Evolutionary conservation across 257 asterid genomes (phyloP), one percentile per base, ranked within the genome.

Genomic region (Przewalskia tangutica): DNA sequence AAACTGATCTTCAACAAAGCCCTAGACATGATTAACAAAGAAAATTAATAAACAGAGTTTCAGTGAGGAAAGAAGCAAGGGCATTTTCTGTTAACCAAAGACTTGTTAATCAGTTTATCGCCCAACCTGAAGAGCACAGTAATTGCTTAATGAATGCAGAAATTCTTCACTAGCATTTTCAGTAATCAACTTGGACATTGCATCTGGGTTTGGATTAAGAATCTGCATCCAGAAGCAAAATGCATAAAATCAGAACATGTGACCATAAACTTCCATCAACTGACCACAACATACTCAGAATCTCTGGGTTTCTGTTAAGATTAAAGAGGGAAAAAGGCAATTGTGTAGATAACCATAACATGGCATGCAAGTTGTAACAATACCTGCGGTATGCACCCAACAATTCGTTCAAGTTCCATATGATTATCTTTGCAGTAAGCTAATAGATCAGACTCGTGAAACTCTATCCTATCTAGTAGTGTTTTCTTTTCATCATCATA

Each of bases 351-450:
- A 50, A 75, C 62, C 46, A 14, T 75, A 75, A 75, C 58, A 50
- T 27, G 23, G 16, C 27, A 53, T 55, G 36, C 50, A 48, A 42
- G 83, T 63, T 81, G 84, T 56, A 82, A 76, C 66, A 83, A 54
- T 91, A 96, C 99, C 99, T 94, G 99, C 7, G 98, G 99, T 85
- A 96, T 96, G 93, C 99, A 96, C 82, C 99, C 99, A 87, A 96
- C 93, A 77, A 94, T 96, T 81, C 98, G 85, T 86, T 96, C 99
- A 82, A 96, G 97, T 91, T 92, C 98, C 62, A 96, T 93, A 59
- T 84, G 86, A 87, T 96, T 87, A 84, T 94, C 93, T 90, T 89
- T 90, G 93, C 98, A 94, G 90, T 94, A 96, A 77, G 97, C 87
- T 18, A 96, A 93, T 90, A 96, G 85, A 87, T 96, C 99, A 79